Conservation (phyloP, 2,329 filamentous ascomycete species). For the Botrytis fragariae region DNA sequence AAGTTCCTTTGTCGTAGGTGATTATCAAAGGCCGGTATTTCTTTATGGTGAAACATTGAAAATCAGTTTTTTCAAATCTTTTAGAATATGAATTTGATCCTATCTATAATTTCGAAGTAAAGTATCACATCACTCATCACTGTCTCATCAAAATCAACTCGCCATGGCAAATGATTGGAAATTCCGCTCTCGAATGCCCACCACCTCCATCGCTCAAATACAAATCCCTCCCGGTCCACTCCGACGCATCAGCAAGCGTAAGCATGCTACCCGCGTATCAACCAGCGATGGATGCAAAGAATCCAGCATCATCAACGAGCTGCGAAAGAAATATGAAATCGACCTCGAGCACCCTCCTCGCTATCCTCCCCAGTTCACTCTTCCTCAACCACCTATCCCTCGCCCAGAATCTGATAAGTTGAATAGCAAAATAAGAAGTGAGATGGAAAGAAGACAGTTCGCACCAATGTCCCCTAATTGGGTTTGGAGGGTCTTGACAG, state of each 20-base stretch:
- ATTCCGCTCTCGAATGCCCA: background rate
- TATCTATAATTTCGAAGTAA: background rate
- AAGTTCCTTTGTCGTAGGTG: background rate
- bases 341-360: background rate
- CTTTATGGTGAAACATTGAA: background rate
- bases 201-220: background rate
- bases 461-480: background rate
- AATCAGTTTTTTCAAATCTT: too few relatives aligned
- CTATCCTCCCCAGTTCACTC: background rate
- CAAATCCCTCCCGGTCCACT: background rate
- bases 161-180: background rate
- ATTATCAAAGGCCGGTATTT: background rate
- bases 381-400: background rate
- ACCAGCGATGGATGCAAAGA: background rate
- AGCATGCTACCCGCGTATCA: background rate
- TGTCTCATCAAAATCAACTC: background rate
- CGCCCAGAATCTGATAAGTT: background rate
- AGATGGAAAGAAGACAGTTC: constrained; percentile 12
- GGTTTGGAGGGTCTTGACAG: background rate
- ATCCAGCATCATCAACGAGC: background rate
- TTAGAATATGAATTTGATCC: background rate
- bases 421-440: background rate
- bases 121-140: background rate
- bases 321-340: background rate
- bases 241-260: background rate